A percentile compares a stretch with the other conserved stretches of the same genome.
Evolutionary conservation across 192 early-diverging fungal genomes (phyloP).

Genomic region (Spizellomyces punctatus): DNA sequence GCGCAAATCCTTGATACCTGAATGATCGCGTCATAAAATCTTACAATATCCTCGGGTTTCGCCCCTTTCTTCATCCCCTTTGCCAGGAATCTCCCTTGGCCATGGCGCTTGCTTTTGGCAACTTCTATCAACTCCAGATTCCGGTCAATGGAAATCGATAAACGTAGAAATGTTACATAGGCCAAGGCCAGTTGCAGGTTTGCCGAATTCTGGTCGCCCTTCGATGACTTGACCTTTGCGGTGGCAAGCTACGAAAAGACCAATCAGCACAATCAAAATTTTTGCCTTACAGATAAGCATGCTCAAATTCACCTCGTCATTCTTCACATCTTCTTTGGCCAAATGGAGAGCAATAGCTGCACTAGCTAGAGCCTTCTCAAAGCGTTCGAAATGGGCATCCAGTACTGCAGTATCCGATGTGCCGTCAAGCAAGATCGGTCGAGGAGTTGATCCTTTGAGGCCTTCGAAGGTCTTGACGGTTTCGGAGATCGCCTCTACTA

Average conservation of each 20-base stretch:
- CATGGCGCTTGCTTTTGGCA: constrained; percentile 30
- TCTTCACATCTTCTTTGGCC: constrained; percentile 62
- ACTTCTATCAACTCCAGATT: constrained; percentile 53
- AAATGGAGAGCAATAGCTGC: constrained; percentile 64
- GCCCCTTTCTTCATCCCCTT: constrained; percentile 27
- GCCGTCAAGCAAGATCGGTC: no score
- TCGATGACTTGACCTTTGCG: constrained; percentile 70
- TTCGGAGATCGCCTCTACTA: neutral
- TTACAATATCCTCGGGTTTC: constrained; percentile 65
- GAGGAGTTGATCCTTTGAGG: no score
- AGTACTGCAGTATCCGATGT: neutral
- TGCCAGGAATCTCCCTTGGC: no score
- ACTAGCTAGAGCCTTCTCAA: constrained; percentile 57
- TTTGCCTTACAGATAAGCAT: neutral
- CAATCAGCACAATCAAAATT: constrained; percentile 6
- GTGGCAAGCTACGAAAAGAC: constrained; percentile 52
- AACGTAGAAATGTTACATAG: constrained; percentile 61
- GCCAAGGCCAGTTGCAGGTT: constrained; percentile 57
- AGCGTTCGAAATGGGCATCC: constrained; percentile 28
- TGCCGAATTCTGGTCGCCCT: constrained; percentile 60
- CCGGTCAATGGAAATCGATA: constrained; percentile 58
- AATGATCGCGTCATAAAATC: constrained; percentile 41
- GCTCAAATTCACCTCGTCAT: constrained; percentile 45
- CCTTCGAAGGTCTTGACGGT: no score
- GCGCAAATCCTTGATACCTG: no score